Base-by-base conservation (phyloP, 1,139 yeast species). In the Scheffersomyces insectosa region DNA sequence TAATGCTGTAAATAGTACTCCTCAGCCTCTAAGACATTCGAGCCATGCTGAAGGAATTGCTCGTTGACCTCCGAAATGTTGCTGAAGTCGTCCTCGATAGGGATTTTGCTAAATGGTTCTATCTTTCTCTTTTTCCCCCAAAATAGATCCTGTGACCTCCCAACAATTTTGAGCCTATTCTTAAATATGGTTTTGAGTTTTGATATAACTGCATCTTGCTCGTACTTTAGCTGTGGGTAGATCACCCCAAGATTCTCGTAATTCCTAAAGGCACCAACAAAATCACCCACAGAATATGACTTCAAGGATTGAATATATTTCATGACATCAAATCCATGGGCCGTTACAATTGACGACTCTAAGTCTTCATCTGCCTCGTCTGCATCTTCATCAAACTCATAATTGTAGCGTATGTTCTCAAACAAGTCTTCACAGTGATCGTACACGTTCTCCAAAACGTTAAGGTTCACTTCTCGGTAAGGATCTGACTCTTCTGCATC, bases 381-480 rank as follows among this genome's bases (percentile, higher is more conserved):
- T 44, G 36, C 44, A 7, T 46, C 55, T 13, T 46, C 47, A 11
- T 55, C 64, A 35, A 54, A 55, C 38, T 63, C 67, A 40, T 65
- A 66, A 6, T 50, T 44, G 42, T 56, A 62, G 4, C 46, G 42
- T 10, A 56, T 48, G 7, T 55, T 50, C 12, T 54, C 55, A 40
- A 68, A 65, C 36, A 64, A 32, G 10, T 46, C 35, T 20, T 60
- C 62, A 45, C 69, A 65, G 36, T 48, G 48, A 6, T 50, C 44
- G 43, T 55, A 60, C 13, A 63, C 38, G 5, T 40, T 31, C 16
- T 40, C 38, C 40, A 54, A 57, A 20, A 23, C 20, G 1, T 41
- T 43, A 1, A 54, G 48, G 29, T 56, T 45, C 27, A 50, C 42
- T 3, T 34, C 36, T 8, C 38, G 13, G 14, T 48, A 41, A 2